Base-by-base conservation (phyloP, 164 flowering plant species). In the Berberis vulgaris region DNA sequence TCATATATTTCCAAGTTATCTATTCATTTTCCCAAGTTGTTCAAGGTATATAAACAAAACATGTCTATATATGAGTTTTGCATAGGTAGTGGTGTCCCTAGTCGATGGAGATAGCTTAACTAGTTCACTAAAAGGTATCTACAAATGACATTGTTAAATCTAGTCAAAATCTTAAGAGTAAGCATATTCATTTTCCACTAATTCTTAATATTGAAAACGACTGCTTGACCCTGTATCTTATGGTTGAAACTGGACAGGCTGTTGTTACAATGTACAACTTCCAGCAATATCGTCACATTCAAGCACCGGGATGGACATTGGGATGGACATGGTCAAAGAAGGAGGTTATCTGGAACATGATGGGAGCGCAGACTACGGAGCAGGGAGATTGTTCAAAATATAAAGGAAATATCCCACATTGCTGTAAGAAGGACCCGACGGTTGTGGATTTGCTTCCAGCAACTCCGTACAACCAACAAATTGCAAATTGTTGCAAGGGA, bases 291-390 rank as follows among this genome's bases (percentile, higher is more conserved):
- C 83, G 98, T 59, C 95, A 87, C 74, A 83, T 89, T 73, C 86
- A 82, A 67, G 69, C 84, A 40, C 94, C 91, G 0, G 94, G 94
- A 47, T 87, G 94, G 94, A 73, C 76, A 11, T 70, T 87, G 45
- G 86, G 86, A 65, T 87, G 90, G 94, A 80, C 81, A 50, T 87
- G 91, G 91, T 77, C 87, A 13, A 85, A 83, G 67, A 85, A 82
- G 67, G 94, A 87, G 74, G 90, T 87, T 45, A 87, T 85, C 26
- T 85, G 91, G 94, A 72, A 71, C 67, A 84, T 85, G 86, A 50
- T 80, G 65, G 94, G 94, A 61, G 79, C 69, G 10, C 90, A 87
- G 77, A 77, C 87, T 3, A 87, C 87, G 0, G 88, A 85, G 63
- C 94, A 87, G 72, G 93, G 90, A 6, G 89, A 85, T 71, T 87